A percentile compares a stretch with the other conserved stretches of the same genome.
These are phyloP conservation scores for Rhizomucor pusillus DNA, from an alignment of 371 early-diverging fungal genomes.

Conservation along the genomic window DNA sequence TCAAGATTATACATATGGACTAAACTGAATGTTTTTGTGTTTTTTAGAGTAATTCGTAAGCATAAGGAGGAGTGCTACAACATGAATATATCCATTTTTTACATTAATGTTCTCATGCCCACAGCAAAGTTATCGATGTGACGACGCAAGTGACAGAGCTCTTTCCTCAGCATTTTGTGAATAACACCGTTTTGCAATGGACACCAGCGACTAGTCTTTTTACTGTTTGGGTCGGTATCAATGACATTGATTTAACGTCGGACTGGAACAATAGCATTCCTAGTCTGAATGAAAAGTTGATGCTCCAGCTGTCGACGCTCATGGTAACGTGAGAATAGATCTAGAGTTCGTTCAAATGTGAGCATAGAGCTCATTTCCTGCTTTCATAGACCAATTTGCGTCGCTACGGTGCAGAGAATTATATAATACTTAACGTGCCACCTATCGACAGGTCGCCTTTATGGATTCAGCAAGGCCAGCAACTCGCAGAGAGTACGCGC, in stretches of 20 bases:
- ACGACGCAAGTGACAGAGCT: constrained; percentile 27
- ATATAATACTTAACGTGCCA: constrained; percentile 34
- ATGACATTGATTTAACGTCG: constrained; percentile 35
- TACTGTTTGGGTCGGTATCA: constrained; percentile 40
- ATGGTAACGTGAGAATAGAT: too few species aligned
- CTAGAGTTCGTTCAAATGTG: constrained; percentile 1
- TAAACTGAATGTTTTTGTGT: too few species aligned
- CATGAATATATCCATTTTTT: not conserved
- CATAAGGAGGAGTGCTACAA: too few species aligned
- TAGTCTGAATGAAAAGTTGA: constrained; percentile 17
- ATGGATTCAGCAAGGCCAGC: constrained; percentile 16
- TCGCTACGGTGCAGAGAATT: constrained; percentile 20
- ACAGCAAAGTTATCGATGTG: constrained; percentile 25
- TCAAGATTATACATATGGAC: too few species aligned
- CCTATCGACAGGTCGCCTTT: constrained; percentile 35
- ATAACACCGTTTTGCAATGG: constrained; percentile 8
- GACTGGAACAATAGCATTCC: constrained; percentile 14
- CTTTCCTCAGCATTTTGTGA: constrained; percentile 20
- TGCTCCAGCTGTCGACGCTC: constrained; percentile 16
- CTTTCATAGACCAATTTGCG: constrained; percentile 16
- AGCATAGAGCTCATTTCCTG: not conserved
- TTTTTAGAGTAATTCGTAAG: not conserved
- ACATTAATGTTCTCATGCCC: not conserved
- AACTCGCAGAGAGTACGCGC: constrained; percentile 3
- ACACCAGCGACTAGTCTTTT: constrained; percentile 18